A percentile compares a stretch with the other conserved stretches of the same genome.
Evolutionary conservation across 768 basidiomycete genomes (phyloP).

Genomic region (Macrolepiota dolichaula): DNA sequence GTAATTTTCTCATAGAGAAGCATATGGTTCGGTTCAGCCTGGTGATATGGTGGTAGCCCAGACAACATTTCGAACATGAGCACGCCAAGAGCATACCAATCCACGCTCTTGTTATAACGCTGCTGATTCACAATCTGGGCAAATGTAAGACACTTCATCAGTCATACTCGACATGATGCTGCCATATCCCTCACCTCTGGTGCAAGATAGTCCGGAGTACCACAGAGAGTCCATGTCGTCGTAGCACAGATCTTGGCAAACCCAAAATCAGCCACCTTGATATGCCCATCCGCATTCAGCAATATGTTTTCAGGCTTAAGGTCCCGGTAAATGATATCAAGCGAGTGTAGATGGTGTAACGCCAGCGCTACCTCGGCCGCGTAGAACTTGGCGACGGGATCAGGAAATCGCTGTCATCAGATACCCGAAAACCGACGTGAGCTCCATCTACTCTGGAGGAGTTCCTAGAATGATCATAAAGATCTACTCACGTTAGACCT

Average conservation of each 20-base stretch:
- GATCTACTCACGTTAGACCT: slow-evolving; percentile 71
- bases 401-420: slow-evolving; percentile 75
- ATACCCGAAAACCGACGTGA: neutral
- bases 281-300: slow-evolving; percentile 90
- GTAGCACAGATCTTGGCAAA: slow-evolving; percentile 89
- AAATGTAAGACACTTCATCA: slow-evolving; percentile 10
- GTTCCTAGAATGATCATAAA: slow-evolving; percentile 13
- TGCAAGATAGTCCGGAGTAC: slow-evolving; percentile 94
- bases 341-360: slow-evolving; percentile 81
- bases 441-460: slow-evolving; percentile 7
- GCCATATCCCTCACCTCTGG: slow-evolving; percentile 62
- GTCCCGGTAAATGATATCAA: slow-evolving; percentile 94
- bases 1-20: slow-evolving; percentile 91
- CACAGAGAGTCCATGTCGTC: slow-evolving; percentile 93
- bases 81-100: slow-evolving; percentile 98
- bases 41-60: slow-evolving; percentile 93
- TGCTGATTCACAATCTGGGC: slow-evolving; percentile 70
- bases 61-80: slow-evolving; percentile 98
- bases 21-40: slow-evolving; percentile 79
- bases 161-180: neutral
- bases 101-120: slow-evolving; percentile 93
- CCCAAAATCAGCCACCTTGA: slow-evolving; percentile 96
- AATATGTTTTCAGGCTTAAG: slow-evolving; percentile 97
- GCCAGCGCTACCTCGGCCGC: slow-evolving; percentile 94
- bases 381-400: slow-evolving; percentile 97